A percentile compares a stretch with the other conserved stretches of the same genome.
phyloP scores from a whole-genome alignment of 208 protist species.

The Histomonas meleagridis region DNA sequence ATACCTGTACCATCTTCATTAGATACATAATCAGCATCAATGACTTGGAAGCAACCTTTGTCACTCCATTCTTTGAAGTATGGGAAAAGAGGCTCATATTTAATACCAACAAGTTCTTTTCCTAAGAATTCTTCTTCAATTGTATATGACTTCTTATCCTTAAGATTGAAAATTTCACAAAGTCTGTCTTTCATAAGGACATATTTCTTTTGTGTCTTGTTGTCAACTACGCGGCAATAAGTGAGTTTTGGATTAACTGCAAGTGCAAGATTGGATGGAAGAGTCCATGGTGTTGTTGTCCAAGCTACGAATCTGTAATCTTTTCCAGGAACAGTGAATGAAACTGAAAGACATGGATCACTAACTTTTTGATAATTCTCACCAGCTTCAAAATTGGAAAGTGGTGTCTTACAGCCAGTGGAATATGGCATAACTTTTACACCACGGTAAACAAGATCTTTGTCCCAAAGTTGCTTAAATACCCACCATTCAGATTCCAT shows the following conservation, averaged over 20 bases:
- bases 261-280: constrained; percentile 93
- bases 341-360: constrained; percentile 74
- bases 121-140: constrained; percentile 70
- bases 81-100: constrained; percentile 84
- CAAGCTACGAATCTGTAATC: constrained; percentile 82
- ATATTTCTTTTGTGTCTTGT: constrained; percentile 48
- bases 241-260: constrained; percentile 88
- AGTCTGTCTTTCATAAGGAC: constrained; percentile 55
- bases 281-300: constrained; percentile 99
- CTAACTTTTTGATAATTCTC: constrained; percentile 90
- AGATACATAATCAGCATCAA: constrained; percentile 78
- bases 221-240: constrained; percentile 46
- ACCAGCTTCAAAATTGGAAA: constrained; percentile 99
- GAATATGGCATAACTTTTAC: constrained; percentile 68
- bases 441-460: constrained; percentile 90
- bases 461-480: constrained; percentile 88
- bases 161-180: neutral
- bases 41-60: constrained; percentile 37
- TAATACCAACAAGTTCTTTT: constrained; percentile 64
- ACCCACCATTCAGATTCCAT: constrained; percentile 99
- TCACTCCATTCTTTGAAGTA: constrained; percentile 72
- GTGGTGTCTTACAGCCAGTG: constrained; percentile 80
- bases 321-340: constrained; percentile 68
- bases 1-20: constrained; percentile 92
- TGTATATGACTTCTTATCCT: constrained; percentile 51